Percentiles rank a stretch among this genome's conserved stretches.
phyloP scores from a whole-genome alignment of 805 yeast genomes.

The Ogataea philodendri region DNA sequence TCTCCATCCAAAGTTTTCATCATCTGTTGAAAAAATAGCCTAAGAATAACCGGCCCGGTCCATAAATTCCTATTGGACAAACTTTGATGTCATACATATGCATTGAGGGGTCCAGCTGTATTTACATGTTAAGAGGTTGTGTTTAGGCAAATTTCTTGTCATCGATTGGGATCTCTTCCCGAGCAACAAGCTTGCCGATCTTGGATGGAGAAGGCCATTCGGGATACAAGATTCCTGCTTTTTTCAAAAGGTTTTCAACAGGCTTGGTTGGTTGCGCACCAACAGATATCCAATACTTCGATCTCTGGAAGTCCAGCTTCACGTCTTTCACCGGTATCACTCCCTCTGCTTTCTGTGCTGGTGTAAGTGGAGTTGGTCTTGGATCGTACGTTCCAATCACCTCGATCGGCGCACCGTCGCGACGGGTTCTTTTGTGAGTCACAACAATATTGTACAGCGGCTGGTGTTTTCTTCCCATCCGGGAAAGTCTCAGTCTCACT shows the following conservation, averaged over 20 bases:
- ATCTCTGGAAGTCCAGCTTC: conserved; percentile 78
- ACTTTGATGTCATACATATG: not conserved
- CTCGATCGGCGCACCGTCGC: conserved; percentile 87
- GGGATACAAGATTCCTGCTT: conserved; percentile 66
- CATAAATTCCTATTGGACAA: conserved; percentile 5
- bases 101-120: conserved; percentile 8
- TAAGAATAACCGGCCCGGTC: conserved; percentile 7
- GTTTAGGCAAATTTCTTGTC: conserved; percentile 27
- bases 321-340: conserved; percentile 70
- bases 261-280: conserved; percentile 94
- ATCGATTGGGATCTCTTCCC: conserved; percentile 22
- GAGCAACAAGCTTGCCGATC: conserved; percentile 22
- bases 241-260: conserved; percentile 71
- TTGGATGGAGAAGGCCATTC: conserved; percentile 54
- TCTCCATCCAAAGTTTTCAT: conserved; percentile 9
- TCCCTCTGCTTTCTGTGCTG: conserved; percentile 56
- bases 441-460: conserved; percentile 94
- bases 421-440: conserved; percentile 69
- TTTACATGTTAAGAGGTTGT: conserved; percentile 3
- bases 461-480: conserved; percentile 85
- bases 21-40: conserved; percentile 12
- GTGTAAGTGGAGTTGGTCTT: conserved; percentile 63
- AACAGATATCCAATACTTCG: conserved; percentile 95
- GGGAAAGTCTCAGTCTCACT: conserved; percentile 83
- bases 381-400: conserved; percentile 95